These are phyloP conservation scores for Chaetoscypha palmicola DNA, from an alignment of 2,329 filamentous ascomycete species.

Conservation along the genomic window DNA sequence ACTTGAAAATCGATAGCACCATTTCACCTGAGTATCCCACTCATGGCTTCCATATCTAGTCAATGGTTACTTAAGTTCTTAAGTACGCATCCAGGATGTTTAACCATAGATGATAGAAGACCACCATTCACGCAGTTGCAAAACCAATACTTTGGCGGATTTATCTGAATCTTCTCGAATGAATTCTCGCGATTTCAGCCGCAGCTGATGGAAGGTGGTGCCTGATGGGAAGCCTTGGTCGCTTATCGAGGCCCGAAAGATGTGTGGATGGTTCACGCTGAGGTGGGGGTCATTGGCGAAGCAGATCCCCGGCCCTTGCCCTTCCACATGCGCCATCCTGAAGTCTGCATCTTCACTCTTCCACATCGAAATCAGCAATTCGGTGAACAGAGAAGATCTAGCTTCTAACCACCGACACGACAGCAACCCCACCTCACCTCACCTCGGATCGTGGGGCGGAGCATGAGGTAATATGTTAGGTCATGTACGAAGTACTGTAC, in stretches of 20 bases:
- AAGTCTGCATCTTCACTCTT: not conserved
- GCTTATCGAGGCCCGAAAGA: not conserved
- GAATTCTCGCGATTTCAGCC: conserved; percentile 1
- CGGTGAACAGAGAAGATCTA: not conserved
- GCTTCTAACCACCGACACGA: not conserved
- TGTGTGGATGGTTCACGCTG: not conserved
- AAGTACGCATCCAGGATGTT: too few relatives aligned
- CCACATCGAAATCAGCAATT: not conserved
- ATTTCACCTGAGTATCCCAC: too few relatives aligned
- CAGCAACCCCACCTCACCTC: not conserved
- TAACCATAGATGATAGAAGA: too few relatives aligned
- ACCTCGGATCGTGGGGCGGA: not conserved
- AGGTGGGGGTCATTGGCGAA: not conserved
- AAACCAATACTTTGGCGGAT: too few relatives aligned
- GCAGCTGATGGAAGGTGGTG: conserved; percentile 5
- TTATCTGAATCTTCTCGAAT: not conserved
- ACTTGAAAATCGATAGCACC: too few relatives aligned
- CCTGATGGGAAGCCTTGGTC: not conserved
- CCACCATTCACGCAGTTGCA: too few relatives aligned
- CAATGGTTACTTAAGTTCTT: too few relatives aligned
- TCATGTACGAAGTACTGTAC: not conserved
- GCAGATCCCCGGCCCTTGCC: not conserved
- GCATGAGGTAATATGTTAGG: not conserved
- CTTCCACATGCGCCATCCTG: not conserved
- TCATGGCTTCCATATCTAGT: too few relatives aligned